Conservation (phyloP, 208 protist genomes). For the Perkinsela sp. region DNA sequence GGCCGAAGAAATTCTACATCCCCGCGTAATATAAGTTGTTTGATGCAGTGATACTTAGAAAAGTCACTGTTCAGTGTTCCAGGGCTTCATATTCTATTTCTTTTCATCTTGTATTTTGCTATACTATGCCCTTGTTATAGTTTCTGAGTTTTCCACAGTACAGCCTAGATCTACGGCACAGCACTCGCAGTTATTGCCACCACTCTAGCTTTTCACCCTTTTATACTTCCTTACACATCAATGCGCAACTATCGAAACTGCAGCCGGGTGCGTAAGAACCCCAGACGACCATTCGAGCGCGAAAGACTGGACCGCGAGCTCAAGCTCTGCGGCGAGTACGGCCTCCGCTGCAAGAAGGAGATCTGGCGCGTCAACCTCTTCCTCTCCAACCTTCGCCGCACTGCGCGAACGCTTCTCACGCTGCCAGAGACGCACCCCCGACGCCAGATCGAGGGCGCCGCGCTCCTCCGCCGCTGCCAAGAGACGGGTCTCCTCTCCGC, state of each 20-base stretch:
- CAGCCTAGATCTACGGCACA: too few relatives aligned
- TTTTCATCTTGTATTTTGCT: conserved; percentile 4
- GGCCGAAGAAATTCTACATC: conserved; percentile 39
- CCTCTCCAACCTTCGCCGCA: conserved; percentile 93
- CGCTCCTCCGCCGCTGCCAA: conserved; percentile 93
- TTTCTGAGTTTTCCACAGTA: not conserved
- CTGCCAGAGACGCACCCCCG: conserved; percentile 88
- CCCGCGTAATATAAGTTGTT: conserved; percentile 12
- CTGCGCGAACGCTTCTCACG: conserved; percentile 92
- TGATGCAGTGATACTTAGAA: conserved; percentile 1
- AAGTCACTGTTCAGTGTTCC: not conserved
- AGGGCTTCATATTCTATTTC: conserved; percentile 1
- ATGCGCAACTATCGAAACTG: conserved; percentile 84
- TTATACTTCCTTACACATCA: too few relatives aligned
- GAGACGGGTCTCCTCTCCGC: conserved; percentile 92
- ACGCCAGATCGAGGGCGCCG: conserved; percentile 87
- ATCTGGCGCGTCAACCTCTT: conserved; percentile 93
- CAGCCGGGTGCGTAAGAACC: conserved; percentile 81
- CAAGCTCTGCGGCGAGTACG: conserved; percentile 93
- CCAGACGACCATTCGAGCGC: conserved; percentile 97
- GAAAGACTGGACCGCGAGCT: conserved; percentile 98
- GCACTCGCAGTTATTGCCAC: too few relatives aligned
- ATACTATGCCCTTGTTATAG: conserved; percentile 6
- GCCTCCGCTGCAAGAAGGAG: conserved; percentile 96
- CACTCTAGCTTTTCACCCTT: too few relatives aligned